Conservation (phyloP, 75 land plant species). For the Selaginella moellendorffii region DNA sequence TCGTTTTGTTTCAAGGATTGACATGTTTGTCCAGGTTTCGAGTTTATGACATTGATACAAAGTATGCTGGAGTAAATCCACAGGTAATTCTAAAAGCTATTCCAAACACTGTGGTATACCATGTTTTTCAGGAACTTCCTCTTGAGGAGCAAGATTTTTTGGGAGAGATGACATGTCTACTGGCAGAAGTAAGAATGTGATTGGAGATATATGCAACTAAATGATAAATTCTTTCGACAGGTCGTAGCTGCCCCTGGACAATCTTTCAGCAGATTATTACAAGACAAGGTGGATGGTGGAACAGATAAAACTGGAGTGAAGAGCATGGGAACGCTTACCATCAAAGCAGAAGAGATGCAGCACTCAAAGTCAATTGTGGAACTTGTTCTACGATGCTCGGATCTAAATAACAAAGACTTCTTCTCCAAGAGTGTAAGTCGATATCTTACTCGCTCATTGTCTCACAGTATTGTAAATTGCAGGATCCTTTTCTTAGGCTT, state of each 20-base stretch:
- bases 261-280: slow-evolving; percentile 29
- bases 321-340: slow-evolving; percentile 33
- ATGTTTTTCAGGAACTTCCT: slow-evolving; percentile 32
- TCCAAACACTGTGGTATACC: too few species aligned
- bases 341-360: slow-evolving; percentile 66
- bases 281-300: not conserved
- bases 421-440: slow-evolving; percentile 71
- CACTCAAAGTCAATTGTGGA: slow-evolving; percentile 47
- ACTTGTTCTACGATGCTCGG: slow-evolving; percentile 36
- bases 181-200: slow-evolving; percentile 48
- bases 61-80: slow-evolving; percentile 38
- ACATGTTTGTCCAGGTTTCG: slow-evolving; percentile 38
- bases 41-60: slow-evolving; percentile 68
- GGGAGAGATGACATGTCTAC: slow-evolving; percentile 56
- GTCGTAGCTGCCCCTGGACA: slow-evolving; percentile 43
- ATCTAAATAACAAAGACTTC: slow-evolving; percentile 55
- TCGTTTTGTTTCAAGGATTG: not conserved
- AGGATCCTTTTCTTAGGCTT: slow-evolving; percentile 84
- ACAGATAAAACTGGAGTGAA: not conserved
- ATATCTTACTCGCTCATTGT: not conserved
- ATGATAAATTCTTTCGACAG: slow-evolving; percentile 25
- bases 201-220: not conserved
- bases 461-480: not conserved
- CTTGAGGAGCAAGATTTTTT: slow-evolving; percentile 69
- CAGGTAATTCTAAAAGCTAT: slow-evolving; percentile 63